phyloP scores from a whole-genome alignment of 179 eudicot species.

The Drosera spatulata region DNA sequence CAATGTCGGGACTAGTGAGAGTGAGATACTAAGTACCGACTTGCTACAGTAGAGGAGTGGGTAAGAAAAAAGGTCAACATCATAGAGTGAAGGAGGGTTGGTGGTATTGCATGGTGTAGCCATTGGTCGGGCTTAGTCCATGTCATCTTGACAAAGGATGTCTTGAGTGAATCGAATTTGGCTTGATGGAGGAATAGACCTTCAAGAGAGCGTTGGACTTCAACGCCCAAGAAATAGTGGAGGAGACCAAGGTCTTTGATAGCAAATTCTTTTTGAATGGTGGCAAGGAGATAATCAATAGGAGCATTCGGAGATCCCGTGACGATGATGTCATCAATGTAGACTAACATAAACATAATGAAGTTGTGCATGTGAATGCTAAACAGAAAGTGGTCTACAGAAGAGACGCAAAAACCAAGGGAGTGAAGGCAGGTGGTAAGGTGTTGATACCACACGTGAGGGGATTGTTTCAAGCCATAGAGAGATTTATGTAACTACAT shows the following conservation, averaged over 20 bases:
- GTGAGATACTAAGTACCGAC: not conserved
- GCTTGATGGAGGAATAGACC: not conserved
- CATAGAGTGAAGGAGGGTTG: not conserved
- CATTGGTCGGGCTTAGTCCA: too few species aligned
- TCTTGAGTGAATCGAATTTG: not conserved
- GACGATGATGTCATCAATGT: not conserved
- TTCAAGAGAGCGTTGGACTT: not conserved
- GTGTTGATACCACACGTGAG: not conserved
- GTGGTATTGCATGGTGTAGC: not conserved
- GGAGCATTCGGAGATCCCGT: not conserved
- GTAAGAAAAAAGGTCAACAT: not conserved
- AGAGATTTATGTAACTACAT: not conserved
- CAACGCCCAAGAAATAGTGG: conserved; percentile 1
- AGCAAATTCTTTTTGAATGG: not conserved
- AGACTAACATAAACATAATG: not conserved
- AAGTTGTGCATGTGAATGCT: too few species aligned
- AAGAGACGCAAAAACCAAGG: not conserved
- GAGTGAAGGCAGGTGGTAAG: not conserved
- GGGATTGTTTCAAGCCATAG: not conserved
- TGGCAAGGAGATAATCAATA: not conserved
- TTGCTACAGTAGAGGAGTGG: not conserved
- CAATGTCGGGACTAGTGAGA: not conserved
- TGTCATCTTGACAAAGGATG: not conserved
- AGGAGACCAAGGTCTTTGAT: not conserved
- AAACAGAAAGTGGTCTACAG: not conserved